phyloP scores from a whole-genome alignment of 257 asterid genomes.

The Ilex aquifolium region DNA sequence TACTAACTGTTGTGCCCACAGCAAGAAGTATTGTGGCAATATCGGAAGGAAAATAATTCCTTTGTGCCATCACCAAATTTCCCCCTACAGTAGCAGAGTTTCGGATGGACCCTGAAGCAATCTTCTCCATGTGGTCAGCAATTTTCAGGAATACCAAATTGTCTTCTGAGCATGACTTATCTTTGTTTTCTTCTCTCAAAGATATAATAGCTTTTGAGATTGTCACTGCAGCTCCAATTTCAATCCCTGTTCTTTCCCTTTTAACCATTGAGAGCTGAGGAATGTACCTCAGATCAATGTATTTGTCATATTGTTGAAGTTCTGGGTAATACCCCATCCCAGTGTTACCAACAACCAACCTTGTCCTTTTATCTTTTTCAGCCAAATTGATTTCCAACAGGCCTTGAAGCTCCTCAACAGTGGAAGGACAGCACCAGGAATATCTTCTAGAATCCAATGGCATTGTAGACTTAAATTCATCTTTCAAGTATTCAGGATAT shows the following conservation, averaged over 20 bases:
- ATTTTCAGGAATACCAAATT: slow-evolving; percentile 31
- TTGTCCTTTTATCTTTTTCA: slow-evolving; percentile 24
- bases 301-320: slow-evolving; percentile 27
- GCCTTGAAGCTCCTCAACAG: slow-evolving; percentile 43
- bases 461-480: slow-evolving; percentile 12
- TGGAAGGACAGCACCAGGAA: slow-evolving; percentile 58
- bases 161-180: slow-evolving; percentile 14
- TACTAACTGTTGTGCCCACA: slow-evolving; percentile 34
- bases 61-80: slow-evolving; percentile 66
- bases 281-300: slow-evolving; percentile 49
- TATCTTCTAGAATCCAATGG: slow-evolving; percentile 28
- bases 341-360: slow-evolving; percentile 61
- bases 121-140: slow-evolving; percentile 63
- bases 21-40: slow-evolving; percentile 57
- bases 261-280: slow-evolving; percentile 43
- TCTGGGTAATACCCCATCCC: slow-evolving; percentile 64
- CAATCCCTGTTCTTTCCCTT: slow-evolving; percentile 34
- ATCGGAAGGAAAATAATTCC: slow-evolving; percentile 66
- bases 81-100: slow-evolving; percentile 68
- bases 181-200: slow-evolving; percentile 27
- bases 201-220: slow-evolving; percentile 39
- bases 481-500: slow-evolving; percentile 32
- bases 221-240: slow-evolving; percentile 59
- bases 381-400: slow-evolving; percentile 30
- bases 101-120: slow-evolving; percentile 49